A percentile compares a stretch with the other conserved stretches of the same genome.
Conservation (phyloP, 73 alveolate genomes). For the Symbiodinium pilosum region DNA sequence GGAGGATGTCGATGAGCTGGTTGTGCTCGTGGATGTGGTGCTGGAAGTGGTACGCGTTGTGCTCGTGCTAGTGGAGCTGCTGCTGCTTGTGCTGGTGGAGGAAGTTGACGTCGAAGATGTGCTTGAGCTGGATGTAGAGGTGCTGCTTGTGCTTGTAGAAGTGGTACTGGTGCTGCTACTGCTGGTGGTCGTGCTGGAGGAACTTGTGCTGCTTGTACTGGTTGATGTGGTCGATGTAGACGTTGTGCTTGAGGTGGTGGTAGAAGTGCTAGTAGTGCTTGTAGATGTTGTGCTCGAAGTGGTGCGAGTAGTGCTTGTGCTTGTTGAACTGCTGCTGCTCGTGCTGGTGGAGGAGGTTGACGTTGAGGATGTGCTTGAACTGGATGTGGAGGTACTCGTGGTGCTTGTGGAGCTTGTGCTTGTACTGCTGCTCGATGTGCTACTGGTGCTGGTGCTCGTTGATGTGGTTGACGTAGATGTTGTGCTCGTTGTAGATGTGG, state of each 20-base stretch:
- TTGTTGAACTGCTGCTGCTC: background rate
- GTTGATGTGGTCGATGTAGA: background rate
- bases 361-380: background rate
- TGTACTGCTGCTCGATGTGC: background rate
- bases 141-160: background rate
- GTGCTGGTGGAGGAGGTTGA: background rate
- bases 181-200: background rate
- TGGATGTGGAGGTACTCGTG: background rate
- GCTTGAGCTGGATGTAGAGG: constrained; percentile 1
- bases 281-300: background rate
- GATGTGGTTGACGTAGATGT: background rate
- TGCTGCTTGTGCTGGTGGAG: background rate
- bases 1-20: background rate
- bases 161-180: background rate
- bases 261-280: background rate
- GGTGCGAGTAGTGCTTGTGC: background rate
- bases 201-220: background rate
- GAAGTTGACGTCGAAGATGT: background rate
- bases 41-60: background rate
- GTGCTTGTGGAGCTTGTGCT: background rate
- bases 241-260: background rate
- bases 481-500: background rate
- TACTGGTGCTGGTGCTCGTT: constrained; percentile 10
- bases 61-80: constrained; percentile 1
- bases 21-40: background rate